A percentile compares a stretch with the other conserved stretches of the same genome.
Evolutionary conservation across 1,284 basidiomycete genomes (phyloP).

Genomic region (Puccinia horiana): DNA sequence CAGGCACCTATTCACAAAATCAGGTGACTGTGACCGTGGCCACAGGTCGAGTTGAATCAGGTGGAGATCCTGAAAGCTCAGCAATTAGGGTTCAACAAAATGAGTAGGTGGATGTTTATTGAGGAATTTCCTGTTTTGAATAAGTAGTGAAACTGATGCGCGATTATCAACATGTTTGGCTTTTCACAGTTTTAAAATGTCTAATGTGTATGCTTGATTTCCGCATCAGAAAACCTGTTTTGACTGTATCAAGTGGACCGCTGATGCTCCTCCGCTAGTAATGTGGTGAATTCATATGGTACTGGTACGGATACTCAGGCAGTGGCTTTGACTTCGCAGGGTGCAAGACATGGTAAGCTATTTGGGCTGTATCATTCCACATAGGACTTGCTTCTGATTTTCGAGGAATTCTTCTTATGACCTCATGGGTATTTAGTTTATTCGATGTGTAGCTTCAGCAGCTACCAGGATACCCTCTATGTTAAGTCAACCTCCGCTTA

Average conservation of each 20-base stretch:
- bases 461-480: conserved; percentile 45
- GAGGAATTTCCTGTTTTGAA: not conserved
- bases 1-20: conserved; percentile 17
- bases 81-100: conserved; percentile 18
- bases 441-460: conserved; percentile 38
- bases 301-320: conserved; percentile 47
- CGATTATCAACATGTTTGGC: not conserved
- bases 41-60: conserved; percentile 6
- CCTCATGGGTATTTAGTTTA: not conserved
- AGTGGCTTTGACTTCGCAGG: conserved; percentile 33
- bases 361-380: not conserved
- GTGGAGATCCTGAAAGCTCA: conserved; percentile 35
- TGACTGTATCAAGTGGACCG: no score
- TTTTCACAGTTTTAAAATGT: conserved; percentile 23
- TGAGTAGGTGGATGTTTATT: not conserved
- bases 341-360: conserved; percentile 35
- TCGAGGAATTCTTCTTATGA: not conserved
- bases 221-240: not conserved
- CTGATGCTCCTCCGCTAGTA: conserved; percentile 8
- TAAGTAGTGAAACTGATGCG: not conserved
- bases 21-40: conserved; percentile 33
- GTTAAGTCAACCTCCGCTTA: conserved; percentile 9
- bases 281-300: conserved; percentile 38
- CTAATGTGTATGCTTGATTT: conserved; percentile 1
- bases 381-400: conserved; percentile 1